Conservation (phyloP, 805 yeast genomes). For the Starmerella asiatica region DNA sequence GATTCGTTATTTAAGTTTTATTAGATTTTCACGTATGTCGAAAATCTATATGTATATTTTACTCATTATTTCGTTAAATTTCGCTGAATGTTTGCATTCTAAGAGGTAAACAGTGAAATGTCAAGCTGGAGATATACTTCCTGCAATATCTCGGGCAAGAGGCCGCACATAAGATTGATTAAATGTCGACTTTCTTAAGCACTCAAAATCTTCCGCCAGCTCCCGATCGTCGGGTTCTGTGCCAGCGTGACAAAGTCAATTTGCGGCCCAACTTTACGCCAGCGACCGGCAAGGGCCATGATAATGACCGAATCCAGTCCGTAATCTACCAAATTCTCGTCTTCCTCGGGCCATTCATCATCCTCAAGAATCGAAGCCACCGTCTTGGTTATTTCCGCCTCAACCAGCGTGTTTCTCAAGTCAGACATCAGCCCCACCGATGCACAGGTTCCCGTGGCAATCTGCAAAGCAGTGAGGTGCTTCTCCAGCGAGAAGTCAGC, state of each 20-base stretch:
- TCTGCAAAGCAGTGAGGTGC: conserved; percentile 8
- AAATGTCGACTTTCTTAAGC: no score
- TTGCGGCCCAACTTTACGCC: conserved; percentile 8
- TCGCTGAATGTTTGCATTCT: no score
- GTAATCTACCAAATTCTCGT: conserved; percentile 12
- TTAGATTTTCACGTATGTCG: no score
- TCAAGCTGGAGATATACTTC: no score
- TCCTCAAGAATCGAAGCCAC: conserved; percentile 1
- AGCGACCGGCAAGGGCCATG: conserved; percentile 14
- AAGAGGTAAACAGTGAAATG: no score
- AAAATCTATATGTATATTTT: no score
- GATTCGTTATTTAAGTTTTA: no score
- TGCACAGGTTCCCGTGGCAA: conserved; percentile 5
- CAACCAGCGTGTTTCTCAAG: neutral
- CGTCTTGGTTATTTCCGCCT: conserved; percentile 3
- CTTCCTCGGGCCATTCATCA: conserved; percentile 15
- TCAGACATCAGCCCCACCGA: conserved; percentile 1
- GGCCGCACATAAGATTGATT: no score
- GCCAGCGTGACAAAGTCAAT: conserved; percentile 12
- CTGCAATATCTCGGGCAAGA: no score
- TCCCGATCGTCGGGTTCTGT: conserved; percentile 9
- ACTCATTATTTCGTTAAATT: no score
- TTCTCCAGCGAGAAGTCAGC: conserved; percentile 10
- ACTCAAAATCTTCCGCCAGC: conserved; percentile 7
- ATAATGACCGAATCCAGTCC: conserved; percentile 14